These are phyloP conservation scores for Paraglomus occultum DNA, from an alignment of 192 early-diverging fungal species.

Conservation along the genomic window DNA sequence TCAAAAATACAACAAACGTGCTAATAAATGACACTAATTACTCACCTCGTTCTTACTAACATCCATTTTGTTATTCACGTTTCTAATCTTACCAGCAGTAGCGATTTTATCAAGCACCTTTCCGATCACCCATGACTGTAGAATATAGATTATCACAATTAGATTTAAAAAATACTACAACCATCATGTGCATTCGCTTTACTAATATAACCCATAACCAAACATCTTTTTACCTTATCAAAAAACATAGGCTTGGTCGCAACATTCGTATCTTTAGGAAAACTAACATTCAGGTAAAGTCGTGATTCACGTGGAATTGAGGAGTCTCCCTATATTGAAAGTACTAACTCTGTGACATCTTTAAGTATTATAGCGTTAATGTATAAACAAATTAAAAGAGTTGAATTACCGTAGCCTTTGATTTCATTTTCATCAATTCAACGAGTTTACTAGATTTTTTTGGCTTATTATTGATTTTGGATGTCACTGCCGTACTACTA, in stretches of 20 bases:
- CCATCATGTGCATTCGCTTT: too few relatives aligned
- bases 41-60: conserved; percentile 29
- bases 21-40: not conserved
- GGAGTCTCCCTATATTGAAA: conserved; percentile 14
- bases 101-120: conserved; percentile 33
- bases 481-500: not conserved
- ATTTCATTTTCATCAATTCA: conserved; percentile 37
- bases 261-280: conserved; percentile 21
- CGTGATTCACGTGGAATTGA: conserved; percentile 30
- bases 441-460: conserved; percentile 28
- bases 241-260: conserved; percentile 30
- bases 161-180: not conserved
- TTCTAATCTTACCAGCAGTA: conserved; percentile 23
- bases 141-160: not conserved
- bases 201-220: too few relatives aligned
- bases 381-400: not conserved
- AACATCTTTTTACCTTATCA: conserved; percentile 32
- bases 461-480: conserved; percentile 2
- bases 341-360: not conserved
- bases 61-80: conserved; percentile 30
- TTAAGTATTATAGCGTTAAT: not conserved
- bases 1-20: not conserved
- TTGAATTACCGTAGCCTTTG: conserved; percentile 29
- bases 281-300: conserved; percentile 30
- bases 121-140: conserved; percentile 30